Conservation (phyloP, 306 rosid species). For the Biancaea sappan region DNA sequence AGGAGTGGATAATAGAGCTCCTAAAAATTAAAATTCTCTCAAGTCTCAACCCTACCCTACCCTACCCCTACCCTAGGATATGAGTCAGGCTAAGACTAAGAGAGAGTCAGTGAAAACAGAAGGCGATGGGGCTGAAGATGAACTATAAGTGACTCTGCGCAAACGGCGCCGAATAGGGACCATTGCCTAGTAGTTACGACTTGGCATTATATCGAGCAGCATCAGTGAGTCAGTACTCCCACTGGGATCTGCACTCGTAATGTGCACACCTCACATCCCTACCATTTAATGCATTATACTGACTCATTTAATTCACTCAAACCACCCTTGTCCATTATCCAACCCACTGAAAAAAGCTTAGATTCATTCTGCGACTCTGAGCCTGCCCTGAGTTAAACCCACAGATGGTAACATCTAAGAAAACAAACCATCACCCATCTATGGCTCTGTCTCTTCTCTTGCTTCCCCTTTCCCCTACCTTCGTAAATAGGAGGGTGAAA, state of each 20-base stretch:
- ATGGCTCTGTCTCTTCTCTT: no score
- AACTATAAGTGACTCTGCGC: slow-evolving; percentile 18
- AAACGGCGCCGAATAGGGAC: slow-evolving; percentile 41
- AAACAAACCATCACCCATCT: no score
- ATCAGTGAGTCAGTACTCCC: neutral
- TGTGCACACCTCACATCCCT: neutral
- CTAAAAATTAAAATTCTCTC: neutral
- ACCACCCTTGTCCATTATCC: no score
- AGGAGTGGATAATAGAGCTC: no score
- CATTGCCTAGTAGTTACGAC: neutral
- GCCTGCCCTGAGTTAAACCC: no score
- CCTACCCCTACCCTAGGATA: no score
- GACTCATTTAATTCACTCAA: slow-evolving; percentile 4
- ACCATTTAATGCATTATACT: neutral
- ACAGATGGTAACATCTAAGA: slow-evolving; percentile 1
- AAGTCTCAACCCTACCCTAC: slow-evolving; percentile 1
- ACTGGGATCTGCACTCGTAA: slow-evolving; percentile 2
- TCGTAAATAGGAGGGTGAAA: no score
- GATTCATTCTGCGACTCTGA: neutral
- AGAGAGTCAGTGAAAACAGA: neutral
- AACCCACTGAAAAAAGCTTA: neutral
- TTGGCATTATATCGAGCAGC: slow-evolving; percentile 1
- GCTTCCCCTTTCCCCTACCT: no score
- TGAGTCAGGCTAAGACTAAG: neutral
- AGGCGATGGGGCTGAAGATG: neutral